Evolutionary conservation across 2,329 filamentous ascomycete genomes (phyloP), one percentile per base, ranked within the genome.

Genomic region (Sporothrix brasiliensis): DNA sequence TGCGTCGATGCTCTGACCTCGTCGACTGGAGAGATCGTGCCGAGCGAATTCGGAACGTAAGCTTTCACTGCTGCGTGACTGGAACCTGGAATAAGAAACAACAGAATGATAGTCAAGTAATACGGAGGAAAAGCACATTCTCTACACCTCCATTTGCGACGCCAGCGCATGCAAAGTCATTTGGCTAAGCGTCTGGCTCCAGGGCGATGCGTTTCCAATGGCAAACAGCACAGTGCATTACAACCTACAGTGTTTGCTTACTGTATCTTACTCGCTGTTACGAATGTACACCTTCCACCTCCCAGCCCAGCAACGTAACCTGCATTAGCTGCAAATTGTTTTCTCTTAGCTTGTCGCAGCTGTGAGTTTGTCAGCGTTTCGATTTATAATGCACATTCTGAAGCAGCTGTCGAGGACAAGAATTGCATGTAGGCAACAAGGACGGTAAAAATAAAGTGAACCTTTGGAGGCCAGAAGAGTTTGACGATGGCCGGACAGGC

Each of bases 331-430:
- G 61, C 61, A 63, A 39, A 65, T 50, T 44, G 4, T 49, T 50
- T 49, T n/a, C n/a, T 61, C 60, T 47, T 47, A 47, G 61, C 61
- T 21, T 50, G 41, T 65, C 47, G 61, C 24, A 30, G n/a, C 16
- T n/a, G 14, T 49, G 44, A 44, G 61, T 50, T 50, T 65, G 61
- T 65, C 61, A 50, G 50, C 61, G n/a, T 65, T 65, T 65, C 24
- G 60, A 65, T 65, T 65, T 65, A 49, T 65, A 65, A 65, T 65
- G 30, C 61, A 65, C 16, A 50, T 50, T 49, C n/a, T n/a, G 24
- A 34, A n/a, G 6, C 24, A 47, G 39, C 2, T 2, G 16, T 16
- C 49, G 19, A 44, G n/a, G 27, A 41, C 16, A 21, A 19, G 3
- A 30, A 16, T 10, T 34, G 34, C 6, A 34, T 34, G 34, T 5